These are phyloP conservation scores for Calonectria hongkongensis DNA, from an alignment of 2,329 filamentous ascomycete genomes.

Conservation along the genomic window DNA sequence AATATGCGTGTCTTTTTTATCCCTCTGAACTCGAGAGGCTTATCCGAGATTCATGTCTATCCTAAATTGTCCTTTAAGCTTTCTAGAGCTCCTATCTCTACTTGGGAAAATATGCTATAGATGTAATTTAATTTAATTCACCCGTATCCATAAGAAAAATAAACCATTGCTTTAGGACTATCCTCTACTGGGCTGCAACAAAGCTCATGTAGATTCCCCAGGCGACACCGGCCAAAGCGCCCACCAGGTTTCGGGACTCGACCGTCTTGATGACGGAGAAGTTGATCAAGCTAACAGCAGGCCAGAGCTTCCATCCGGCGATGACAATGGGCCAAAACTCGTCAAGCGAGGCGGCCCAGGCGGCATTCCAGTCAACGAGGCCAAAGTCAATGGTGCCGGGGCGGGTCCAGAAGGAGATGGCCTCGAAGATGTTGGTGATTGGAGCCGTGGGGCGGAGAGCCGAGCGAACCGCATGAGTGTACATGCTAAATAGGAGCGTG, in stretches of 20 bases:
- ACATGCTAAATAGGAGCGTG: conserved; percentile 77
- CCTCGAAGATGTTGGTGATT: conserved; percentile 60
- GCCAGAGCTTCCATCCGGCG: conserved; percentile 83
- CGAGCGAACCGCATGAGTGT: conserved; percentile 73
- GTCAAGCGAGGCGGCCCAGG: conserved; percentile 65
- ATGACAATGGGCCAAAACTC: conserved; percentile 80
- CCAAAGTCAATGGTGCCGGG: conserved; percentile 65
- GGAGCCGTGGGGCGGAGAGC: conserved; percentile 67
- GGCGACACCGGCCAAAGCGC: conserved; percentile 81
- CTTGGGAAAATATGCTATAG: too few species aligned
- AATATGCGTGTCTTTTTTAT: too few species aligned
- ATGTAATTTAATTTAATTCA: not conserved
- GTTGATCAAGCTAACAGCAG: conserved; percentile 80
- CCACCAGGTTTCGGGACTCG: conserved; percentile 81
- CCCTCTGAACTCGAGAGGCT: too few species aligned
- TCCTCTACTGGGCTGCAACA: conserved; percentile 63
- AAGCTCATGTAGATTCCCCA: conserved; percentile 88
- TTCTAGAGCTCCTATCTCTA: too few species aligned
- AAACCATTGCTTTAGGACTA: not conserved
- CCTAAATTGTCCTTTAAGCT: too few species aligned
- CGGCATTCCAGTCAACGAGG: conserved; percentile 66
- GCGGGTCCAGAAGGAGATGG: conserved; percentile 60
- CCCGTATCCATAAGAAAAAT: not conserved
- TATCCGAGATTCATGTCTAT: too few species aligned
- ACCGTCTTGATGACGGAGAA: conserved; percentile 82